These are phyloP conservation scores for Cucurbita ficifolia DNA, from an alignment of 306 rosid genomes.

Conservation along the genomic window DNA sequence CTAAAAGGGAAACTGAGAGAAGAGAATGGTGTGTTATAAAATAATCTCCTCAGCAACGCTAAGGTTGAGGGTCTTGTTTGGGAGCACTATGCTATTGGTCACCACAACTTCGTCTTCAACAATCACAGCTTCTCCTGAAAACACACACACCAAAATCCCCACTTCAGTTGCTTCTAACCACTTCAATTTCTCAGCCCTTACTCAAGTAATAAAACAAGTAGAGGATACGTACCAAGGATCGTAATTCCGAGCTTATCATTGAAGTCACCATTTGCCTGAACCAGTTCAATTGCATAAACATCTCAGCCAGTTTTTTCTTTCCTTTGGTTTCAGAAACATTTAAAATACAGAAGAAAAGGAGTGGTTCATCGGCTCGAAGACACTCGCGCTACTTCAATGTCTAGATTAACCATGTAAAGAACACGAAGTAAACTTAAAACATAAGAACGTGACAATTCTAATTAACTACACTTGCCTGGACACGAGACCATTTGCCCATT, in stretches of 20 bases:
- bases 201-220: not conserved
- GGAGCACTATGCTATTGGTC: constrained; percentile 39
- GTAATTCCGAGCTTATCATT: constrained; percentile 35
- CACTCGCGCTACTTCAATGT: not conserved
- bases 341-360: not conserved
- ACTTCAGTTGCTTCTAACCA: not conserved
- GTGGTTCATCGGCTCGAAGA: not conserved
- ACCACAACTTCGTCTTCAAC: constrained; percentile 52
- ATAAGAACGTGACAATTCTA: not conserved
- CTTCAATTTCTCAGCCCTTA: not conserved
- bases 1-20: not conserved
- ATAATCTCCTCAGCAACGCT: constrained; percentile 39
- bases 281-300: constrained; percentile 11
- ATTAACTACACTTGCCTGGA: constrained; percentile 61
- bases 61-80: constrained; percentile 31
- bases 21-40: constrained; percentile 4
- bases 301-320: not conserved
- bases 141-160: not conserved
- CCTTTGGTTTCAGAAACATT: too few relatives aligned
- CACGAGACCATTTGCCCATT: constrained; percentile 82
- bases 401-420: not conserved
- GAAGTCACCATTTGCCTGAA: constrained; percentile 32
- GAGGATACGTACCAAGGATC: constrained; percentile 25
- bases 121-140: constrained; percentile 34
- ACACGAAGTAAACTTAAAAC: not conserved